phyloP scores from a whole-genome alignment of 2,329 filamentous ascomycete genomes.

The Gliomastix tumulicola region DNA sequence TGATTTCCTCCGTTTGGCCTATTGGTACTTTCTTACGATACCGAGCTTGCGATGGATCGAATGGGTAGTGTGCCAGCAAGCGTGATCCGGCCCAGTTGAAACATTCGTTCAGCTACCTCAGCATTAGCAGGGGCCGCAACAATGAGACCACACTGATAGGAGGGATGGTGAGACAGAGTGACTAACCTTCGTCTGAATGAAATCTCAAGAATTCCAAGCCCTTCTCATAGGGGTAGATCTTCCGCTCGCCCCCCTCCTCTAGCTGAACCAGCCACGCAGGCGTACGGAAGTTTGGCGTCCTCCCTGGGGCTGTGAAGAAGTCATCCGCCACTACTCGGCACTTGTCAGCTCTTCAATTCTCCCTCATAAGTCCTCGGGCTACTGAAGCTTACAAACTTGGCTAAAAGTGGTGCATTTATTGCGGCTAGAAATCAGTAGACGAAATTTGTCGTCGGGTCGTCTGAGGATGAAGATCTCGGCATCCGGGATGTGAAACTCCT shows the following conservation, averaged over 20 bases:
- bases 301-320: background rate
- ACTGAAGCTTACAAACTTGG: slow-evolving; percentile 1
- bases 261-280: background rate
- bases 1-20: too few relatives aligned
- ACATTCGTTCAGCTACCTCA: slow-evolving; percentile 1
- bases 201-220: background rate
- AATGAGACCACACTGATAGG: background rate
- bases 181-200: background rate
- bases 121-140: background rate
- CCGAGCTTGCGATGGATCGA: too few relatives aligned
- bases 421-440: background rate
- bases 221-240: background rate
- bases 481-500: background rate
- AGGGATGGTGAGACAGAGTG: background rate
- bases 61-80: too few relatives aligned
- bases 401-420: slow-evolving; percentile 2
- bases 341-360: too few relatives aligned
- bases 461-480: slow-evolving; percentile 2
- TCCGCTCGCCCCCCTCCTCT: background rate
- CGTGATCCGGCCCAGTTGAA: background rate
- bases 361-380: background rate
- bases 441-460: background rate
- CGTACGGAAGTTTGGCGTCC: background rate
- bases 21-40: too few relatives aligned
- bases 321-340: background rate